These are phyloP conservation scores for Cercophora newfieldiana DNA, from an alignment of 495 filamentous ascomycete genomes.

Conservation along the genomic window DNA sequence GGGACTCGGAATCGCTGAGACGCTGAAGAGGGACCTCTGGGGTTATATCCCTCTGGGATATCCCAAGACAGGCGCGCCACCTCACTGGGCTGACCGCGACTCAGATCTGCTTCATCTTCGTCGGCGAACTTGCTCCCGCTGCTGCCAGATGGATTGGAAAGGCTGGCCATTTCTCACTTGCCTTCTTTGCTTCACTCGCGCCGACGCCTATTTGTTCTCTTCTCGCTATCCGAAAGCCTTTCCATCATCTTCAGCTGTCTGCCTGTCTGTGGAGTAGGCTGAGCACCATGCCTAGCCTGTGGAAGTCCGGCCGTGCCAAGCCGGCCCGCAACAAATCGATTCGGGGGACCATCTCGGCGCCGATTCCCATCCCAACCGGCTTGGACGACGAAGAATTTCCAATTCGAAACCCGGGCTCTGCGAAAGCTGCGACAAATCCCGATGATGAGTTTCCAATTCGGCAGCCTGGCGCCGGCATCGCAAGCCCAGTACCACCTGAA, in stretches of 20 bases:
- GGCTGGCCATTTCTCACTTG: constrained; percentile 1
- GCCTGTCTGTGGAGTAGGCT: background rate
- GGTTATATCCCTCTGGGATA: constrained; percentile 11
- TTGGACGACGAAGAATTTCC: constrained; percentile 51
- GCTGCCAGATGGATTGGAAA: constrained; percentile 30
- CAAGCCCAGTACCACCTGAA: constrained; percentile 31
- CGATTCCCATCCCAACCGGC: constrained; percentile 45
- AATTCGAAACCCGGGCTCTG: constrained; percentile 41
- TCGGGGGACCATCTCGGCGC: constrained; percentile 53
- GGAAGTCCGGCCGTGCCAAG: constrained; percentile 45
- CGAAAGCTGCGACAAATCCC: constrained; percentile 28
- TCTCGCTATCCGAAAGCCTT: background rate
- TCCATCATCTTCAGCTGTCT: background rate
- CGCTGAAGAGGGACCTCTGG: constrained; percentile 22
- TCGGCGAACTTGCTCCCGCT: background rate
- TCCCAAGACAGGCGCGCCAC: constrained; percentile 18
- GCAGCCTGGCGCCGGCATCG: constrained; percentile 39
- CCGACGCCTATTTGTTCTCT: constrained; percentile 7
- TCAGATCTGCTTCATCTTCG: constrained; percentile 14
- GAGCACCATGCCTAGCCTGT: constrained; percentile 33
- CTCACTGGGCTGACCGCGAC: constrained; percentile 24
- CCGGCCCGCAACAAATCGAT: constrained; percentile 41
- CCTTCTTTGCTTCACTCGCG: constrained; percentile 4
- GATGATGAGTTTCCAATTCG: constrained; percentile 48
- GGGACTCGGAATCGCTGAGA: constrained; percentile 29